phyloP scores from a whole-genome alignment of 805 yeast genomes.

The Kodamaea nitidulidarum region DNA sequence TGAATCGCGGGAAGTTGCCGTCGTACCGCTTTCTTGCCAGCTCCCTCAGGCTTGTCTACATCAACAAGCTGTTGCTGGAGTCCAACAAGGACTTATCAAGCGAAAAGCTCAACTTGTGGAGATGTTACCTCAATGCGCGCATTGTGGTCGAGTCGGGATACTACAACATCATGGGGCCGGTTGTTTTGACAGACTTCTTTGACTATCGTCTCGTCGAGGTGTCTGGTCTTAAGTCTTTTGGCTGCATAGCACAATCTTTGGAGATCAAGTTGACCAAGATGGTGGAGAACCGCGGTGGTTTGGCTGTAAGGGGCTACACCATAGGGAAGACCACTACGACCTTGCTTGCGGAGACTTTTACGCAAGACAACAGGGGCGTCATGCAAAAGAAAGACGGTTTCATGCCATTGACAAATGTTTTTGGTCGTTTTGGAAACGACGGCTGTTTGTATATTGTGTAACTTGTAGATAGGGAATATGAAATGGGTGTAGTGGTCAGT shows the following conservation, averaged over 20 bases:
- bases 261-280: slow-evolving; percentile 50
- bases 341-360: slow-evolving; percentile 7
- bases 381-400: slow-evolving; percentile 34
- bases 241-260: slow-evolving; percentile 55
- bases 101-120: slow-evolving; percentile 35
- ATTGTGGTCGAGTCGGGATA: slow-evolving; percentile 48
- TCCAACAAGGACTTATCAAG: slow-evolving; percentile 12
- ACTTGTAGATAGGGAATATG: slow-evolving; percentile 6
- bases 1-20: slow-evolving; percentile 49
- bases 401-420: slow-evolving; percentile 41
- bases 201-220: slow-evolving; percentile 54
- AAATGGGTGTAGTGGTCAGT: too few relatives aligned
- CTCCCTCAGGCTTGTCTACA: slow-evolving; percentile 41
- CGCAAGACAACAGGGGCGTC: slow-evolving; percentile 23
- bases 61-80: slow-evolving; percentile 25
- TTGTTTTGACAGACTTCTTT: slow-evolving; percentile 54
- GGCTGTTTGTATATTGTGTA: slow-evolving; percentile 58
- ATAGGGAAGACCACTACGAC: slow-evolving; percentile 46
- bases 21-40: slow-evolving; percentile 15
- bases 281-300: slow-evolving; percentile 40
- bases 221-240: slow-evolving; percentile 37
- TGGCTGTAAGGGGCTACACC: slow-evolving; percentile 61
- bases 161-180: slow-evolving; percentile 51
- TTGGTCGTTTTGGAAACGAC: slow-evolving; percentile 64
- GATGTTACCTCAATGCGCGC: slow-evolving; percentile 47